Base-by-base conservation (phyloP, 148 eudicot species). In the Cornus controversa region DNA sequence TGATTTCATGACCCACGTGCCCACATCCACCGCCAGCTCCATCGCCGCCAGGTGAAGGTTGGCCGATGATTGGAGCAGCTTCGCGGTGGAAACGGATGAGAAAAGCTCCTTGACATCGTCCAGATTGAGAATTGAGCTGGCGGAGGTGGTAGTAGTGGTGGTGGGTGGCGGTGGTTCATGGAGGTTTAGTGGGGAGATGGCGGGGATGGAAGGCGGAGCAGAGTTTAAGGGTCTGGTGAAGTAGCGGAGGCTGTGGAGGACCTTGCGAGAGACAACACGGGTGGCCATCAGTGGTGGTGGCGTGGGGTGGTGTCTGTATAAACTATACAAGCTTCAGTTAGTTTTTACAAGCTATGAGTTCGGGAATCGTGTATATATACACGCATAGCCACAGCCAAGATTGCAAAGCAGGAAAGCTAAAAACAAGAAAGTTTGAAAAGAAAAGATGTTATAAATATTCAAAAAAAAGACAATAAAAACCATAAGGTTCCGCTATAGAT, bases 1-100 rank as follows among this genome's bases (percentile, higher is more conserved):
- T 0, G 92, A 91, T 24, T 83, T 75, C 94, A 90, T 90, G 2
- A 93, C 89, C 90, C 90, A 87, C 66, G 80, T 70, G 14, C 98
- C 98, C 64, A 91, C 1, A 77, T 90, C 90, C 28, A 89, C 96
- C 66, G 91, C 69, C 7, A 88, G 86, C 62, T 78, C 91, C 9
- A 83, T 23, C 0, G 96, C 79, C 2, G 89, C 87, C 86, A 85
- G 76, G n/a, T 81, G 66, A 0, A 93, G 86, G 1, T 66, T 89
- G 6, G 75, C 26, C 31, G 83, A 26, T 5, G 95, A 87, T 70
- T 62, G 83, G 1, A 91, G 2, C 42, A 93, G 83, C 69, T 88
- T 85, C 0, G 74, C 13, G 8, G 86, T 88, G 0, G 93, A 70
- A 25, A 91, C 77, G 0, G 89, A 72, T 2, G 88, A 60, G 54